phyloP scores from a whole-genome alignment of 371 early-diverging fungal species.

The Zopfochytrium polystomum region DNA sequence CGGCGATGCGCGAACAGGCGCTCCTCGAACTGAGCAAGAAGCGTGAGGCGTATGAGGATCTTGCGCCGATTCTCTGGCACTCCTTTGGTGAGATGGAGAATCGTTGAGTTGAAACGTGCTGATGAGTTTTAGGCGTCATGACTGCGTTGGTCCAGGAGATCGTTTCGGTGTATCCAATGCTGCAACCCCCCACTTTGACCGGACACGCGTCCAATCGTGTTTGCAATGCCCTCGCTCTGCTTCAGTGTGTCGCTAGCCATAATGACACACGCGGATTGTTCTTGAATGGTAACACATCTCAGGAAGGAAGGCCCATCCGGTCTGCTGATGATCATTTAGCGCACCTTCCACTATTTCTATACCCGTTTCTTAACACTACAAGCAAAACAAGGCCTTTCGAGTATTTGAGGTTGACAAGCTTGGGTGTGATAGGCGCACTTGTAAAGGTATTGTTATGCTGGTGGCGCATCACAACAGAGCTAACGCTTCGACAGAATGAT shows the following conservation, averaged over 20 bases:
- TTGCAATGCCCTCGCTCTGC: conserved; percentile 92
- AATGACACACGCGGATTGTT: conserved; percentile 85
- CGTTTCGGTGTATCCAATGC: conserved; percentile 85
- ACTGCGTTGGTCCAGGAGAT: conserved; percentile 92
- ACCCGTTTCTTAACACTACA: conserved; percentile 97
- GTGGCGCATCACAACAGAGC: background rate
- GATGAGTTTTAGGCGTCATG: conserved; percentile 94
- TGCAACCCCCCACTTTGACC: conserved; percentile 84
- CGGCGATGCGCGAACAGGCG: conserved; percentile 77
- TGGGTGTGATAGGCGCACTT: conserved; percentile 95
- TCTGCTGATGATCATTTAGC: conserved; percentile 46
- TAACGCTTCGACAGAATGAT: conserved; percentile 64
- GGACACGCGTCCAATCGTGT: conserved; percentile 88
- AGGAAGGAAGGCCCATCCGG: background rate
- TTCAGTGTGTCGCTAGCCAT: conserved; percentile 95
- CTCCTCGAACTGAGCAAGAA: conserved; percentile 88
- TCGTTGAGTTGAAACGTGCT: too few species aligned
- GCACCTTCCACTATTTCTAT: conserved; percentile 94
- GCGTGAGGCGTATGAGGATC: conserved; percentile 89
- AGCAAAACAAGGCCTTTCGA: conserved; percentile 91
- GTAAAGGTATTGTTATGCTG: conserved; percentile 69
- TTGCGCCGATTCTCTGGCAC: conserved; percentile 95
- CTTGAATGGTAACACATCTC: conserved; percentile 54
- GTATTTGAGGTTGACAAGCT: conserved; percentile 84
- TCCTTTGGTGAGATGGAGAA: conserved; percentile 88